A percentile compares a stretch with the other conserved stretches of the same genome.
Conservation (phyloP, 2,329 filamentous ascomycete genomes). For the Fusarium sp. region DNA sequence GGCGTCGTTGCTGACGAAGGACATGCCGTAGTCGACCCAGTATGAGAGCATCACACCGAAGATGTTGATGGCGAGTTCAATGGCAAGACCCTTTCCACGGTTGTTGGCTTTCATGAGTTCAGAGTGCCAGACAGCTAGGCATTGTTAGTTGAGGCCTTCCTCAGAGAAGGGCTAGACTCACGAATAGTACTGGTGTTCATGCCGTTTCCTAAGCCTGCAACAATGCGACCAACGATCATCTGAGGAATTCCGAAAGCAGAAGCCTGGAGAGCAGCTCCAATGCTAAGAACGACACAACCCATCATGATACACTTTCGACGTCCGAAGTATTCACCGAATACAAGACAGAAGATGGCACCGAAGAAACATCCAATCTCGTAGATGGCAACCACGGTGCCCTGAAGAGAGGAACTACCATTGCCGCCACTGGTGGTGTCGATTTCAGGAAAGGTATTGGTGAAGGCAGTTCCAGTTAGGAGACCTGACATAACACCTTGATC, state of each 20-base stretch:
- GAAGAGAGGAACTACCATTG: conserved; percentile 56
- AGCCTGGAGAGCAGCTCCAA: conserved; percentile 57
- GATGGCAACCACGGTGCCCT: conserved; percentile 59
- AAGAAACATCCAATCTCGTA: conserved; percentile 62
- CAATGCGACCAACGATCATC: conserved; percentile 57
- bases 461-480: conserved; percentile 49
- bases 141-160: background rate
- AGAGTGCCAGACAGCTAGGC: conserved; percentile 54
- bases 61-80: conserved; percentile 54
- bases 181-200: conserved; percentile 61
- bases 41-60: conserved; percentile 52
- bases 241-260: conserved; percentile 54
- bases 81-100: conserved; percentile 48
- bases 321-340: conserved; percentile 58
- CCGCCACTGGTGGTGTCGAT: conserved; percentile 52
- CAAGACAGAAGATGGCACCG: conserved; percentile 54
- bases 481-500: conserved; percentile 50
- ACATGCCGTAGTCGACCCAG: conserved; percentile 55
- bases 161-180: conserved; percentile 16
- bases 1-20: conserved; percentile 49
- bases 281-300: conserved; percentile 54
- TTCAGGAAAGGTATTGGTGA: conserved; percentile 49
- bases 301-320: conserved; percentile 54
- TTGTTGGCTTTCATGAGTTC: conserved; percentile 55
- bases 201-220: conserved; percentile 58